Base-by-base conservation (phyloP, 2,329 filamentous ascomycete species). In the Trichoderma cornu-damae region DNA sequence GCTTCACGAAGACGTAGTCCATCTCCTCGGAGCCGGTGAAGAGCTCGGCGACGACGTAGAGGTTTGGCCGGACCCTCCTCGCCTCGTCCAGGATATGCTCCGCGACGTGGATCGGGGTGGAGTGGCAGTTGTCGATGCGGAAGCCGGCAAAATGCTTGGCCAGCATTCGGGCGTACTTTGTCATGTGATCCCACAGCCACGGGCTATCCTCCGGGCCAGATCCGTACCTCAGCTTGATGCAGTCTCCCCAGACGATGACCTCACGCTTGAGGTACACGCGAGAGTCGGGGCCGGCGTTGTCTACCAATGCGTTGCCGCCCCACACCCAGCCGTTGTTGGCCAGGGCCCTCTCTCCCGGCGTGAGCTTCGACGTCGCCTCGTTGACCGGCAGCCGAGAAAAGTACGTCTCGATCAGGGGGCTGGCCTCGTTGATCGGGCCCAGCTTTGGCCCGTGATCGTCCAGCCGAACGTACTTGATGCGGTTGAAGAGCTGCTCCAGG, bases 251-350 rank as follows among this genome's bases (percentile, higher is more conserved):
- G 28, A 96, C 89, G 64, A 99, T 97, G 60, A 99, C 90, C 72
- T 99, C 91, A 64, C 94, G 84, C 52, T 90, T 84, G n/a, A 99
- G 81, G 68, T 99, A 99, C n/a, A 93, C 91, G 57, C 87, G 86
- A 7, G 93, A 96, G 46, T 89, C 79, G 0, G 91, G 88, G 0
- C 95, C 95, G 28, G 94, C 94, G 67, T 97, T 94, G 74, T 99
- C 94, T 42, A 90, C 81, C 72, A 97, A 82, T 1, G 94, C 93
- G 73, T 97, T 95, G 5, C 93, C 93, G 59, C 90, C 93, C 94
- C 94, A 99, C 7, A 99, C 92, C 94, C 94, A 99, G 42, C 94
- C 94, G 68, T 99, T 99, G 73, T 97, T 97, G 38, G 87, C 92
- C 51, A 99, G 75, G 2, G 90, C 89, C 44, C 96, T 79, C 42